These are phyloP conservation scores for Thraustochytrium sp. DNA, from an alignment of 352 stramenopile genomes.

Conservation along the genomic window DNA sequence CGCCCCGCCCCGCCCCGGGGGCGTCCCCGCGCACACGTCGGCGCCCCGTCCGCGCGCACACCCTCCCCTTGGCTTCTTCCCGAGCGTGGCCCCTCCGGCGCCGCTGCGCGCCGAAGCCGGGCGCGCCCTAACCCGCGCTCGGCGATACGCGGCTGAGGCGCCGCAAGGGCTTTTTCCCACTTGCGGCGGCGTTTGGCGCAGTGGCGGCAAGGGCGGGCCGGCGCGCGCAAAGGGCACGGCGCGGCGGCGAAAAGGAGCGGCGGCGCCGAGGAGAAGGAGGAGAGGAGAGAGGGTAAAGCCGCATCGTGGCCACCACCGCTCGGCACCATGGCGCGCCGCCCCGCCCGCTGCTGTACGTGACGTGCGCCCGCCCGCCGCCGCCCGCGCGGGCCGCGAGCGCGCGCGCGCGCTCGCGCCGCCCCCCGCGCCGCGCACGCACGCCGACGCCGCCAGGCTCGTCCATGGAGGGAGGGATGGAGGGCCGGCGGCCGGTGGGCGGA, in stretches of 20 bases:
- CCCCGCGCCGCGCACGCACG: too few relatives aligned
- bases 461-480: too few relatives aligned
- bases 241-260: neutral
- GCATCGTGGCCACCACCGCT: neutral
- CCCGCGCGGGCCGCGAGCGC: too few relatives aligned
- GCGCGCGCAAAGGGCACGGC: neutral
- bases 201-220: neutral
- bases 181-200: neutral
- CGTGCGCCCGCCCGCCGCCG: too few relatives aligned
- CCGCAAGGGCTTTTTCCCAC: too few relatives aligned
- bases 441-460: too few relatives aligned
- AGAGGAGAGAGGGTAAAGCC: neutral
- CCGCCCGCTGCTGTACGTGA: constrained; percentile 21
- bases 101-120: neutral
- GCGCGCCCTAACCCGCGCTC: neutral
- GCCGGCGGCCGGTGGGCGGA: too few relatives aligned
- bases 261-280: neutral
- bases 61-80: too few relatives aligned
- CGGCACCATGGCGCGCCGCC: constrained; percentile 14
- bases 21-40: too few relatives aligned
- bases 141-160: neutral
- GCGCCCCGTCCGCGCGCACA: too few relatives aligned
- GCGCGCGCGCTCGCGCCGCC: too few relatives aligned
- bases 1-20: too few relatives aligned
- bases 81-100: neutral